Conservation (phyloP, 768 basidiomycete genomes). For the Pleurotus eryngii region DNA sequence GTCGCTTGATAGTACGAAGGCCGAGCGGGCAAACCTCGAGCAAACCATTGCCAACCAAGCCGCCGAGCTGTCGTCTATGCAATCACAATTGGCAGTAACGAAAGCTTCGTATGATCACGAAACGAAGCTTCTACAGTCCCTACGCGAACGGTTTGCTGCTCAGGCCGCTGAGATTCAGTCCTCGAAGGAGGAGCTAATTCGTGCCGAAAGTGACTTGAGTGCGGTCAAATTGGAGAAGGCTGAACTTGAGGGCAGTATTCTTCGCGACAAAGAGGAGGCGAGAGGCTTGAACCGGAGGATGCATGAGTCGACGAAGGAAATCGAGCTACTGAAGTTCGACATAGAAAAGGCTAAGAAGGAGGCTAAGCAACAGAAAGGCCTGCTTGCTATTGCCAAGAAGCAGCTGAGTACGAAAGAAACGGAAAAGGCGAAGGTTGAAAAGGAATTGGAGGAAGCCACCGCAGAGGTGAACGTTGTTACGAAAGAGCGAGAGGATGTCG, state of each 20-base stretch:
- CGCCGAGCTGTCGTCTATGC: conserved; percentile 71
- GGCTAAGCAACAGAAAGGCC: conserved; percentile 93
- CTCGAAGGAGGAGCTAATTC: conserved; percentile 74
- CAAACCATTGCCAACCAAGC: conserved; percentile 63
- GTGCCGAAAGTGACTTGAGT: conserved; percentile 88
- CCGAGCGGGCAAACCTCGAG: conserved; percentile 67
- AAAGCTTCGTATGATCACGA: conserved; percentile 88
- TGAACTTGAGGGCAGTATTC: conserved; percentile 81
- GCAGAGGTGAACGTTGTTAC: conserved; percentile 48
- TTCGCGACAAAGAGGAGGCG: conserved; percentile 94
- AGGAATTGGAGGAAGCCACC: conserved; percentile 68
- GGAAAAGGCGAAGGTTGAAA: conserved; percentile 65
- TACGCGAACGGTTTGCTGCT: conserved; percentile 63
- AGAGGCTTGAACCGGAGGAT: conserved; percentile 82
- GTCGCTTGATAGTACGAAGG: conserved; percentile 61
- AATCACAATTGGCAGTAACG: conserved; percentile 79
- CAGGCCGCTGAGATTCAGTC: conserved; percentile 75
- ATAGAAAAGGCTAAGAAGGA: conserved; percentile 91
- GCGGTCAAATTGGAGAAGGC: conserved; percentile 86
- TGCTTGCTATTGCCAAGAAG: conserved; percentile 92
- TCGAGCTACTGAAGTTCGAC: conserved; percentile 63
- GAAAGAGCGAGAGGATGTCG: conserved; percentile 54
- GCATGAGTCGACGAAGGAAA: conserved; percentile 75
- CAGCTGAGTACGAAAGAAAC: conserved; percentile 84
- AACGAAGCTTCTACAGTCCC: conserved; percentile 57